phyloP scores from a whole-genome alignment of 1,284 basidiomycete genomes.

The Trametes hirsuta region DNA sequence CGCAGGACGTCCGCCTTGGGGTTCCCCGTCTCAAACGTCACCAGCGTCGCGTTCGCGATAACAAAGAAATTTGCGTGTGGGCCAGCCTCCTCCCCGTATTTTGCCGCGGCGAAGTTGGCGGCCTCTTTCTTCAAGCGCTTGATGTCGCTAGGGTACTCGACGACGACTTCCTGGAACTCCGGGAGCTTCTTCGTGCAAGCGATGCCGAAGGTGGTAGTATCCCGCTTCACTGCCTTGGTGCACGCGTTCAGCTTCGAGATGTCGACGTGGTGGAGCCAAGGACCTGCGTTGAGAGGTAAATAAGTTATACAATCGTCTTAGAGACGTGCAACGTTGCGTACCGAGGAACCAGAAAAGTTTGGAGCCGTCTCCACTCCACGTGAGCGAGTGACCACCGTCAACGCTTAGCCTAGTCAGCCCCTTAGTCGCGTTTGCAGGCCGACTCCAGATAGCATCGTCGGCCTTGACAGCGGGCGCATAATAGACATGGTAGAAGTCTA shows the following conservation, averaged over 20 bases:
- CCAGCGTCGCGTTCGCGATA: conserved; percentile 65
- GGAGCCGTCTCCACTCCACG: conserved; percentile 63
- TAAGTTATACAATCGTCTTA: neutral
- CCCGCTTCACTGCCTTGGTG: conserved; percentile 46
- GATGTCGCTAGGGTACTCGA: conserved; percentile 64
- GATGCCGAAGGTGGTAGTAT: conserved; percentile 59
- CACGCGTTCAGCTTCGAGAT: conserved; percentile 55
- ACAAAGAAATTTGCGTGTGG: conserved; percentile 50
- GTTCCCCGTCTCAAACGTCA: conserved; percentile 63
- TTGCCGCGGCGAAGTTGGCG: conserved; percentile 25
- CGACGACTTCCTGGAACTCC: conserved; percentile 56
- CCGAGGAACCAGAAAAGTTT: conserved; percentile 74
- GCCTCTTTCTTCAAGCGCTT: conserved; percentile 59
- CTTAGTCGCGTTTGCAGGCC: conserved; percentile 64
- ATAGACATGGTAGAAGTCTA: conserved; percentile 70
- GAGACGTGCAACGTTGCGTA: conserved; percentile 28
- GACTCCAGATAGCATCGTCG: conserved; percentile 62
- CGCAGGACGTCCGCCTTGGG: conserved; percentile 48
- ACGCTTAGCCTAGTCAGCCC: conserved; percentile 63
- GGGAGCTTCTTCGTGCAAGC: conserved; percentile 57
- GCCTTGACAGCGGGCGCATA: conserved; percentile 46
- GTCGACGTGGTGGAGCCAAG: conserved; percentile 65
- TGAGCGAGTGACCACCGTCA: conserved; percentile 72
- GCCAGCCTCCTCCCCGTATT: conserved; percentile 21
- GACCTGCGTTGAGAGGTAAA: conserved; percentile 44